Evolutionary conservation across 139 green algal species (phyloP).

Genomic region (Yamagishiella unicocca): DNA sequence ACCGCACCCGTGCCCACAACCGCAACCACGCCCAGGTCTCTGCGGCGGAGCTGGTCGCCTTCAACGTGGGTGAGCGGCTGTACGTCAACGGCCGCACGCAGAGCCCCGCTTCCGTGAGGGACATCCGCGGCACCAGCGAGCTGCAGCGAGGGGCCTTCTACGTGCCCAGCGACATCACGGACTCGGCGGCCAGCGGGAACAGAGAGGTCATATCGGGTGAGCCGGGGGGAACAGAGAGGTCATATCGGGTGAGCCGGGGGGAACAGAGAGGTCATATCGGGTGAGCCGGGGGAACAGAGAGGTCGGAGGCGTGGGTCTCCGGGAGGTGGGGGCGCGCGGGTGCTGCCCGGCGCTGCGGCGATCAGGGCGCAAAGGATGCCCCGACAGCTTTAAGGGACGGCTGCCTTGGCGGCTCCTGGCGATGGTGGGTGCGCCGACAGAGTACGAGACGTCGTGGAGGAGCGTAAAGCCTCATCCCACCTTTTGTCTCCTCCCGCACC

Average conservation of each 20-base stretch:
- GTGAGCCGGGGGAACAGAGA: background rate
- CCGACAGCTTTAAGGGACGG: no score
- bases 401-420: no score
- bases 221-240: background rate
- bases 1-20: no score
- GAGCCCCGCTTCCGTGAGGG: background rate
- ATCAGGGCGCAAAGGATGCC: no score
- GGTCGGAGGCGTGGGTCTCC: background rate
- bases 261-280: background rate
- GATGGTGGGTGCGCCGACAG: no score
- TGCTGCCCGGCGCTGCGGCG: background rate
- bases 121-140: background rate
- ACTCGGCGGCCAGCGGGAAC: background rate
- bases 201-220: slow-evolving; percentile 12
- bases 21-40: slow-evolving; percentile 6
- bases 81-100: background rate
- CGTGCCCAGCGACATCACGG: slow-evolving; percentile 1
- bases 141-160: background rate
- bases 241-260: background rate
- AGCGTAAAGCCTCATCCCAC: background rate
- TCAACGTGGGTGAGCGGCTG: background rate
- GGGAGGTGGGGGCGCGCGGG: background rate
- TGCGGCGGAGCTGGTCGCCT: background rate
- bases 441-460: no score
- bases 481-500: background rate